phyloP scores from a whole-genome alignment of 768 basidiomycete genomes.

The Paxillus involutus region DNA sequence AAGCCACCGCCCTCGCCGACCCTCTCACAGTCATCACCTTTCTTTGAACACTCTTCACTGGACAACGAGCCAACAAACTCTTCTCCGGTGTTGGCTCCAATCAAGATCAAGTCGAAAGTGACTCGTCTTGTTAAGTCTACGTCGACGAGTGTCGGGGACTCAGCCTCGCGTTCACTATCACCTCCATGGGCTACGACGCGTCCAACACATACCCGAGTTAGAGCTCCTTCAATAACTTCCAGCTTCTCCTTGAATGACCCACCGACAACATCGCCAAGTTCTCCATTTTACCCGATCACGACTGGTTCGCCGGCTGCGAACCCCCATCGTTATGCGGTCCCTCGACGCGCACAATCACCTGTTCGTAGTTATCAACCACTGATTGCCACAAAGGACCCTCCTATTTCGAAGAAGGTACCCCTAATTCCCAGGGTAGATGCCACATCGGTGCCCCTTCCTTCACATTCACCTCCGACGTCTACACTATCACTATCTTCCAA shows the following conservation, averaged over 20 bases:
- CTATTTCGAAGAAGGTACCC: slow-evolving; percentile 13
- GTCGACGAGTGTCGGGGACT: slow-evolving; percentile 16
- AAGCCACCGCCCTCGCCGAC: slow-evolving; percentile 12
- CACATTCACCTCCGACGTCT: slow-evolving; percentile 71
- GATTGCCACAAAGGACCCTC: slow-evolving; percentile 23
- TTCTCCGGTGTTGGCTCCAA: slow-evolving; percentile 19
- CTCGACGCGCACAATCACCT: slow-evolving; percentile 35
- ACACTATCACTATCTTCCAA: slow-evolving; percentile 74
- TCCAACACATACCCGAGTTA: slow-evolving; percentile 25
- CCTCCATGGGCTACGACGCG: slow-evolving; percentile 32
- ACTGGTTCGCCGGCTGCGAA: slow-evolving; percentile 55
- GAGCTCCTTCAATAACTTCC: slow-evolving; percentile 30
- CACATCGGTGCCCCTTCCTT: slow-evolving; percentile 56
- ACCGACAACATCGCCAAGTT: slow-evolving; percentile 21
- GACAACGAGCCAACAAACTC: slow-evolving; percentile 14
- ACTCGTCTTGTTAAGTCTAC: slow-evolving; percentile 43
- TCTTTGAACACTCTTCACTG: slow-evolving; percentile 10
- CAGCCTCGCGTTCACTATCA: slow-evolving; percentile 41
- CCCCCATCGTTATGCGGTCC: slow-evolving; percentile 50
- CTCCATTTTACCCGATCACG: slow-evolving; percentile 55
- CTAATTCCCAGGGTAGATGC: slow-evolving; percentile 48
- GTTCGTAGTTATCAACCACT: slow-evolving; percentile 32
- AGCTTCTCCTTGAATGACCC: slow-evolving; percentile 26
- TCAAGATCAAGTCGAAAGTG: slow-evolving; percentile 63
- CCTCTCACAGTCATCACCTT: slow-evolving; percentile 15